Percentiles rank a stretch among this genome's conserved stretches.
phyloP scores from a whole-genome alignment of 441 rosid species.

The Brassica hybrid region DNA sequence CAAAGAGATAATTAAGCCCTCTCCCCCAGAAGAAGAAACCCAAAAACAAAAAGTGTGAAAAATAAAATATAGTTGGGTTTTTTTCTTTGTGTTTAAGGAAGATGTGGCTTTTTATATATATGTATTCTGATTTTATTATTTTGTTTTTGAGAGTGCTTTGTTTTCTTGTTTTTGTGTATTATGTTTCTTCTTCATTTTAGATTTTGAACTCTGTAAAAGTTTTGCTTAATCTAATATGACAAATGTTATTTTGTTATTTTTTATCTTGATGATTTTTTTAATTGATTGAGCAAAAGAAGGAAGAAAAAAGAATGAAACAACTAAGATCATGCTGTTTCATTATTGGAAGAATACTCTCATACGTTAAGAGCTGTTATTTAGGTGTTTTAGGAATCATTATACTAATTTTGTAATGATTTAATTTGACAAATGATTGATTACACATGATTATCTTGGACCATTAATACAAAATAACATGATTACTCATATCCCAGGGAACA shows the following conservation, averaged over 20 bases:
- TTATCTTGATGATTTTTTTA: conserved; percentile 10
- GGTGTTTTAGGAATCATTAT: conserved; percentile 39
- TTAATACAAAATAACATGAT: conserved; percentile 8
- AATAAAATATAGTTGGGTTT: not conserved
- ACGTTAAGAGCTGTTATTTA: conserved; percentile 37
- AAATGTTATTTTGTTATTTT: not conserved
- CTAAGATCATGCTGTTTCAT: conserved; percentile 37
- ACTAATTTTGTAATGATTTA: conserved; percentile 30
- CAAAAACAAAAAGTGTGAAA: conserved; percentile 9
- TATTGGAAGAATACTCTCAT: conserved; percentile 33
- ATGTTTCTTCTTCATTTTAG: conserved; percentile 21
- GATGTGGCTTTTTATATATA: not conserved
- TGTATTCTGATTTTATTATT: conserved; percentile 5
- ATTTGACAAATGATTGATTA: conserved; percentile 37
- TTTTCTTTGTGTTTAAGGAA: conserved; percentile 1
- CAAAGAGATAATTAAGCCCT: not conserved
- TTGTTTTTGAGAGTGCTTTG: not conserved
- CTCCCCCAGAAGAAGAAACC: not conserved
- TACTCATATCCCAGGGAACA: conserved; percentile 22
- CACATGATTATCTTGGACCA: conserved; percentile 37
- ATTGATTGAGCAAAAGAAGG: conserved; percentile 1
- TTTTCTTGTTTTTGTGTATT: conserved; percentile 28
- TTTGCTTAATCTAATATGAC: conserved; percentile 43
- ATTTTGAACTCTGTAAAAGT: conserved; percentile 42
- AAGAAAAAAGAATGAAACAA: conserved; percentile 26